Percentiles rank a stretch among this genome's conserved stretches.
Evolutionary conservation across 2,329 filamentous ascomycete species (phyloP).

Genomic region (Aspergillus aculeatus): DNA sequence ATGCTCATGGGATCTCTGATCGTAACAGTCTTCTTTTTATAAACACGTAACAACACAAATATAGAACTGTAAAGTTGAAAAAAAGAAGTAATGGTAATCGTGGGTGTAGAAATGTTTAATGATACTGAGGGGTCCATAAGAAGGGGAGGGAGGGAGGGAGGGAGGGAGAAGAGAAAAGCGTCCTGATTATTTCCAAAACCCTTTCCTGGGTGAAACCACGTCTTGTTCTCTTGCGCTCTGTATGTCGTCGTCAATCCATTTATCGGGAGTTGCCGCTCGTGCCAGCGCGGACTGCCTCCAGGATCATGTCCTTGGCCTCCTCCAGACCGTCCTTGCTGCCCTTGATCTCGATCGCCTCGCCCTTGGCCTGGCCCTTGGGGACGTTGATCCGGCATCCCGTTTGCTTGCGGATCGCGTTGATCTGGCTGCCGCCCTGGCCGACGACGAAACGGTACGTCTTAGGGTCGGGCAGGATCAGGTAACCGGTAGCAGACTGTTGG

Average conservation of each 20-base stretch:
- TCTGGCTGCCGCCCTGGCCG: conserved; percentile 82
- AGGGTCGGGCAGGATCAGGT: conserved; percentile 85
- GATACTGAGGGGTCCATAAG: not conserved
- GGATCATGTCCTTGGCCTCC: conserved; percentile 81
- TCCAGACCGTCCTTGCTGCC: conserved; percentile 79
- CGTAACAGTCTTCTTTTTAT: not conserved
- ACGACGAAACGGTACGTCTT: conserved; percentile 87
- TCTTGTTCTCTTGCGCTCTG: not conserved
- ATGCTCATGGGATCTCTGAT: not conserved
- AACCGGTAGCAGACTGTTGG: conserved; percentile 65
- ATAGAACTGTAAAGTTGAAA: not conserved
- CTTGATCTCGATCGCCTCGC: conserved; percentile 86
- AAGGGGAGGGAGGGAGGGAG: too few species aligned
- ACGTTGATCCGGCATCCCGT: conserved; percentile 94
- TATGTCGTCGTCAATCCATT: not conserved
- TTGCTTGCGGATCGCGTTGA: conserved; percentile 88
- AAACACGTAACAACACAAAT: not conserved
- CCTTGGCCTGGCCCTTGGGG: conserved; percentile 70
- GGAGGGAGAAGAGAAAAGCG: not conserved
- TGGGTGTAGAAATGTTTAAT: not conserved
- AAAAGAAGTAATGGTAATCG: not conserved
- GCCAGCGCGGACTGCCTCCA: conserved; percentile 68
- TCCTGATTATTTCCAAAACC: not conserved
- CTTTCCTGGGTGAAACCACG: not conserved
- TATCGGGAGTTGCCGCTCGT: conserved; percentile 24